A percentile compares a stretch with the other conserved stretches of the same genome.
Conservation (phyloP, 2,329 filamentous ascomycete genomes). For the Aquanectria penicillioides region DNA sequence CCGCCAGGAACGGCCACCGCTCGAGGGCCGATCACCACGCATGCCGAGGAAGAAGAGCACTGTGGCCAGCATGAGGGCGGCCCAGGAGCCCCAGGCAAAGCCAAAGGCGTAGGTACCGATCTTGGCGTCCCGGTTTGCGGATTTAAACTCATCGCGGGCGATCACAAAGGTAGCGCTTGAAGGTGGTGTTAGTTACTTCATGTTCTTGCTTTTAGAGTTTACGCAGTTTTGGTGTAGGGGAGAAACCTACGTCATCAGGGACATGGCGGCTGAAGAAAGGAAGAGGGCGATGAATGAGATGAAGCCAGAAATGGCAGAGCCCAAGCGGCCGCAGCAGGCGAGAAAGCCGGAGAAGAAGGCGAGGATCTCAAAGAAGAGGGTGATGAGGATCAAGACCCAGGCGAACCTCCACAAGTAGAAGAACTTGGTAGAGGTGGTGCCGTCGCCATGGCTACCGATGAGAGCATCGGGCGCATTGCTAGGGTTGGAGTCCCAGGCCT, state of each 20-base stretch:
- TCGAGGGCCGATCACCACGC: slow-evolving; percentile 56
- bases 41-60: slow-evolving; percentile 74
- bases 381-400: slow-evolving; percentile 90
- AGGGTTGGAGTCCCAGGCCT: slow-evolving; percentile 68
- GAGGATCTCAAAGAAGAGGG: slow-evolving; percentile 78
- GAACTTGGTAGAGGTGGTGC: slow-evolving; percentile 69
- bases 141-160: slow-evolving; percentile 73
- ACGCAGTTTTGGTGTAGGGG: not conserved
- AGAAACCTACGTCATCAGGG: slow-evolving; percentile 77
- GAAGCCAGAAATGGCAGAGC: slow-evolving; percentile 72
- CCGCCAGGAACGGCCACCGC: slow-evolving; percentile 45
- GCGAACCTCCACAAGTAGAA: slow-evolving; percentile 91
- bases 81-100: slow-evolving; percentile 80
- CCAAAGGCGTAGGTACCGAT: slow-evolving; percentile 77
- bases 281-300: slow-evolving; percentile 70
- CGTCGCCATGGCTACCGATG: slow-evolving; percentile 61
- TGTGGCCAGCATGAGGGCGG: slow-evolving; percentile 71
- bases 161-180: slow-evolving; percentile 69
- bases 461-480: slow-evolving; percentile 55
- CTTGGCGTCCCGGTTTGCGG: slow-evolving; percentile 63
- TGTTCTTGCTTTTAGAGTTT: no score
- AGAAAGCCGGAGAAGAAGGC: slow-evolving; percentile 76
- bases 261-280: slow-evolving; percentile 73
- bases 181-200: slow-evolving; percentile 21
- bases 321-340: slow-evolving; percentile 76